phyloP scores from a whole-genome alignment of 2,329 filamentous ascomycete genomes.

The Hypoxylon sp. region DNA sequence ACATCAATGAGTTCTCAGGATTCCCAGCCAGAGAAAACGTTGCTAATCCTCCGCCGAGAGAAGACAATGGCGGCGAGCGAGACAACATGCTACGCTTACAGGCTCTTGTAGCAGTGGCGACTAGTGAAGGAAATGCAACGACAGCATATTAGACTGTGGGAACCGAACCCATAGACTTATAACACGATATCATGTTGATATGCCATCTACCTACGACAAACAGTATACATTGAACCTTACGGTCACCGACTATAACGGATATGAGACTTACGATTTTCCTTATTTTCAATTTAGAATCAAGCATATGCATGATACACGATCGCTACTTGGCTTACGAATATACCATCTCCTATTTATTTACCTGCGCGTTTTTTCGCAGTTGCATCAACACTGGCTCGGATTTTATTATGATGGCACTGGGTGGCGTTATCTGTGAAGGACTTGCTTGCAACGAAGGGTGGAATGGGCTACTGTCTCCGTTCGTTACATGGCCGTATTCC shows the following conservation, averaged over 20 bases:
- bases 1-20: constrained; percentile 66
- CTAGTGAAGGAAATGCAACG: constrained; percentile 65
- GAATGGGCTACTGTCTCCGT: constrained; percentile 45
- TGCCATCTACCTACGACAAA: constrained; percentile 13
- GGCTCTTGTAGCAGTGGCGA: constrained; percentile 75
- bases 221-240: constrained; percentile 22
- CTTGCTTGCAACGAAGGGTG: constrained; percentile 43
- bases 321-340: constrained; percentile 42
- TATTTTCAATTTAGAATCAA: constrained; percentile 33
- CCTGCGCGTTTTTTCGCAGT: constrained; percentile 27
- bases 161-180: constrained; percentile 8
- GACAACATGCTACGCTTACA: constrained; percentile 70
- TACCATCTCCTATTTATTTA: constrained; percentile 39
- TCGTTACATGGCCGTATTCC: constrained; percentile 51
- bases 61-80: constrained; percentile 55
- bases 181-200: constrained; percentile 7
- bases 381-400: constrained; percentile 44
- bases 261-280: constrained; percentile 34
- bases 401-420: constrained; percentile 44
- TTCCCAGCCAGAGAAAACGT: constrained; percentile 61
- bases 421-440: constrained; percentile 48
- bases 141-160: constrained; percentile 51
- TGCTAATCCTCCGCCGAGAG: constrained; percentile 49
- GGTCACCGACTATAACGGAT: constrained; percentile 17
- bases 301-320: constrained; percentile 46